phyloP scores from a whole-genome alignment of 2,329 filamentous ascomycete species.

The Botrytis galanthina region DNA sequence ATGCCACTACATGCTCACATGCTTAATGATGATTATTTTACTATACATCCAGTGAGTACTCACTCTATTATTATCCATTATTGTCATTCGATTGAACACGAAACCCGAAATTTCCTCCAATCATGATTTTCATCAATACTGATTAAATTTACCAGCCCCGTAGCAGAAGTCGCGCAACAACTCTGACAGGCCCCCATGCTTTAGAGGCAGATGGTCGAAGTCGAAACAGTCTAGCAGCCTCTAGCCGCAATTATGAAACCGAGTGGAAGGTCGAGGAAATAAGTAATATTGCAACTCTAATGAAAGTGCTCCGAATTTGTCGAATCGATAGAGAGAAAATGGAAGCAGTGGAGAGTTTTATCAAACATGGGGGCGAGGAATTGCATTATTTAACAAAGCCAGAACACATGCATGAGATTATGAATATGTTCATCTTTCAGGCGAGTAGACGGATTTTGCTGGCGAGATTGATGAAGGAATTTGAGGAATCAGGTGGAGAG shows the following conservation, averaged over 20 bases:
- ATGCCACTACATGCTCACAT: constrained; percentile 54
- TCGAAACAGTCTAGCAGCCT: constrained; percentile 36
- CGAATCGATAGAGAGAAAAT: constrained; percentile 91
- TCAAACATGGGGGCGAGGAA: constrained; percentile 74
- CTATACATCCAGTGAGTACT: constrained; percentile 58
- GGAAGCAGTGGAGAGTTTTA: constrained; percentile 75
- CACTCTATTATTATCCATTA: background rate
- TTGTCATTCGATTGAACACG: background rate
- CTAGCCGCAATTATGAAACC: constrained; percentile 37
- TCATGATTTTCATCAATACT: background rate
- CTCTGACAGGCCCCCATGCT: constrained; percentile 22
- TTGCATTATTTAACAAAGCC: constrained; percentile 67
- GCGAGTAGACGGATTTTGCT: constrained; percentile 77
- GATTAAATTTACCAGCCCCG: constrained; percentile 34
- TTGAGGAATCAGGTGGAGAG: constrained; percentile 54
- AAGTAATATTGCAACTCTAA: constrained; percentile 56
- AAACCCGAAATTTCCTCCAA: background rate
- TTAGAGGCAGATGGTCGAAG: constrained; percentile 8
- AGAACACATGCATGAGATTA: constrained; percentile 75
- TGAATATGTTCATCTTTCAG: constrained; percentile 87
- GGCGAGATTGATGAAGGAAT: constrained; percentile 62
- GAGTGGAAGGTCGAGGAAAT: constrained; percentile 56
- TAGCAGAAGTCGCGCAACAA: constrained; percentile 43
- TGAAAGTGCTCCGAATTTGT: constrained; percentile 64
- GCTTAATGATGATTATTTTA: constrained; percentile 77